Base-by-base conservation (phyloP, 768 basidiomycete species). In the Kwoniella heveanensis region DNA sequence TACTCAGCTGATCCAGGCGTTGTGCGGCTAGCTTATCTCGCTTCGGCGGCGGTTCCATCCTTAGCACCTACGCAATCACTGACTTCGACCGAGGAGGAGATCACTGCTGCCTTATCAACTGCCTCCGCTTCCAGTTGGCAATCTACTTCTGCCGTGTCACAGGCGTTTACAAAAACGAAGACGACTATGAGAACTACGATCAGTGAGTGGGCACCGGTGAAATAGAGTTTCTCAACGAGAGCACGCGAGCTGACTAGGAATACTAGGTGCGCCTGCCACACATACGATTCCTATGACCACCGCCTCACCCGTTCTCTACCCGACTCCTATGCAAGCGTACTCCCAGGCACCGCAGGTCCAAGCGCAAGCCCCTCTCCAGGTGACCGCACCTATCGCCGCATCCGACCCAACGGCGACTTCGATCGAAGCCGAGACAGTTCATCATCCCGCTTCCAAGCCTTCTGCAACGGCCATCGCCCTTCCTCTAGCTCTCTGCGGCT, bases 381-480 rank as follows among this genome's bases (percentile, higher is more conserved):
- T 48, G 32, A 59, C 57, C 21, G 17, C 15, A 12, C 32, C 57
- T n/a, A 37, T 22, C 48, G 22, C 30, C 7, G 24, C 29, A 2
- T 46, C 57, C 46, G 48, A 26, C n/a, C 4, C 48, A 21, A 53
- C 29, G 29, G 19, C 36, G 10, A n/a, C 32, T 30, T n/a, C 47
- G 30, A 19, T 19, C 13, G 25, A 39, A 12, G 26, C 27, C 27
- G 36, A 15, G n/a, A 54, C 37, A 53, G 27, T 22, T 21, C 24
- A 22, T 49, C 47, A 53, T 13, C 27, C 37, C 17, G 22, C 64
- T 26, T 54, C 55, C 24, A 57, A 53, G 46, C 61, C 66, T 10
- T 22, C 50, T 46, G 55, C 52, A 6, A 55, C 47, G 25, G 68
- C 64, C n/a, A 69, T 69, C 32, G 68, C 64, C 17, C 54, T 69